Conservation (phyloP, 208 protist genomes). For the Trypanosoma scelopori region DNA sequence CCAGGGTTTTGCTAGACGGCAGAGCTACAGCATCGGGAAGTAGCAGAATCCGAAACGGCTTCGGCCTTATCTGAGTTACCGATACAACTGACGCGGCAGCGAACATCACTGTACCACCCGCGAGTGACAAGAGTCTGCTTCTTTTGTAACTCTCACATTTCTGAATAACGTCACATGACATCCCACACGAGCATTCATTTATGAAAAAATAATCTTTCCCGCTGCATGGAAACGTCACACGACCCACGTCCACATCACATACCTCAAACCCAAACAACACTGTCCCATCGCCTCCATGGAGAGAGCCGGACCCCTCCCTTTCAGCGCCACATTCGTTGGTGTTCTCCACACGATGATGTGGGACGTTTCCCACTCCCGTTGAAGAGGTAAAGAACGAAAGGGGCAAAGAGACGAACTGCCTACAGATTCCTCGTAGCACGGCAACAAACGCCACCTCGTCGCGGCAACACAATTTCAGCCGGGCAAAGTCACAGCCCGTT, state of each 20-base stretch:
- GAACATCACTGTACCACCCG: constrained; percentile 62
- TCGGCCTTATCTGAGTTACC: constrained; percentile 51
- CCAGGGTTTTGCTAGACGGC: constrained; percentile 18
- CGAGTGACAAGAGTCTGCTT: constrained; percentile 31
- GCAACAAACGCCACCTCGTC: constrained; percentile 42
- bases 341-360: not conserved
- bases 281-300: not conserved
- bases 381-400: not conserved
- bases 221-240: constrained; percentile 70
- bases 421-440: constrained; percentile 19
- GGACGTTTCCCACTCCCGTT: too few relatives aligned
- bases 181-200: constrained; percentile 79
- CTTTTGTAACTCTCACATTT: constrained; percentile 53
- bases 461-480: constrained; percentile 53
- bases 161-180: constrained; percentile 79
- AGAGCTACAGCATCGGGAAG: constrained; percentile 33
- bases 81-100: constrained; percentile 48
- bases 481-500: constrained; percentile 80
- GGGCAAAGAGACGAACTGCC: not conserved
- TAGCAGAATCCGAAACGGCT: constrained; percentile 41
- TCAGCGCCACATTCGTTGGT: not conserved
- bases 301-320: not conserved
- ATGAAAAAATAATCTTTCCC: constrained; percentile 69
- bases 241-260: constrained; percentile 64
- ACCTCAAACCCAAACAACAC: constrained; percentile 17